phyloP scores from a whole-genome alignment of 2,329 filamentous ascomycete species.

The Talaromyces atroroseus region DNA sequence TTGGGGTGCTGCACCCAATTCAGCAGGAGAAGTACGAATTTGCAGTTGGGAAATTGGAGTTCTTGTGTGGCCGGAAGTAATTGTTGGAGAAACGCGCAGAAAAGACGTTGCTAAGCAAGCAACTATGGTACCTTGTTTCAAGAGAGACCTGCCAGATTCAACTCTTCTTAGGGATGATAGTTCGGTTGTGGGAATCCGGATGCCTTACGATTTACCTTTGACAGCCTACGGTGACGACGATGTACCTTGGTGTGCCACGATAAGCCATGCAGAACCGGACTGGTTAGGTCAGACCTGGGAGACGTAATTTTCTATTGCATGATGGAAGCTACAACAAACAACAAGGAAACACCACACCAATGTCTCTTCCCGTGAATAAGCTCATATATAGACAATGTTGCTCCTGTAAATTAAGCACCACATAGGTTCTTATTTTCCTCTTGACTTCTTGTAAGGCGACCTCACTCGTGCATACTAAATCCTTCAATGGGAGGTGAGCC shows the following conservation, averaged over 20 bases:
- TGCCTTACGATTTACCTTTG: constrained; percentile 78
- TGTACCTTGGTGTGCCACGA: constrained; percentile 70
- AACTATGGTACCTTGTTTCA: constrained; percentile 65
- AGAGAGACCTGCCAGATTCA: constrained; percentile 46
- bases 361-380: neutral
- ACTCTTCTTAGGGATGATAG: neutral
- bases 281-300: constrained; percentile 47
- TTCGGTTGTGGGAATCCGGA: constrained; percentile 60
- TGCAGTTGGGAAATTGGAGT: constrained; percentile 82
- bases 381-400: neutral
- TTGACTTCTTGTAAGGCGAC: neutral
- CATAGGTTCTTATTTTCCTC: neutral
- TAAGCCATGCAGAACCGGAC: constrained; percentile 57
- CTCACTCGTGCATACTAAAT: neutral
- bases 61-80: constrained; percentile 67
- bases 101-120: constrained; percentile 16
- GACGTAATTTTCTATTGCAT: neutral
- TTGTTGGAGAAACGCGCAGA: constrained; percentile 22
- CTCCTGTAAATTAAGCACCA: neutral
- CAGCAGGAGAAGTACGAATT: constrained; percentile 59
- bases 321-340: neutral
- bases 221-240: constrained; percentile 59
- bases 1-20: constrained; percentile 64
- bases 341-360: neutral
- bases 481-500: neutral